Evolutionary conservation across 352 stramenopile genomes (phyloP).

Genomic region (Pythium sp.): DNA sequence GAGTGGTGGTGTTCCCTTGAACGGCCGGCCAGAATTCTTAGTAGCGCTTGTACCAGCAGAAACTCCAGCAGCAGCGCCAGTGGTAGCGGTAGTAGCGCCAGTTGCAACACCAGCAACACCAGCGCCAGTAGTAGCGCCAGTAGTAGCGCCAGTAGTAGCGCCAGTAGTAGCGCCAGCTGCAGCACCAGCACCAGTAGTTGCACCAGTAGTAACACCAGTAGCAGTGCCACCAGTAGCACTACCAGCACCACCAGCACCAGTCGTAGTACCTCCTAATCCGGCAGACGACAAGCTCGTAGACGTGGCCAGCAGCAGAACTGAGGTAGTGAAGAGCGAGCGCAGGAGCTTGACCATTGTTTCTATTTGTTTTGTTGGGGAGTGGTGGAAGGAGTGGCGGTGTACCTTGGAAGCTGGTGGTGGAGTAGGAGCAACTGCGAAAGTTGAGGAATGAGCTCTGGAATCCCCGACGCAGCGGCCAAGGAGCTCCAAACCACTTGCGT

Average conservation of each 20-base stretch:
- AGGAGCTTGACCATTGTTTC: slow-evolving; percentile 10
- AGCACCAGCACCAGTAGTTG: not conserved
- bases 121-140: not conserved
- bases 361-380: not conserved
- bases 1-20: slow-evolving; percentile 31
- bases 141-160: too few relatives aligned
- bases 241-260: not conserved
- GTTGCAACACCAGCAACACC: too few relatives aligned
- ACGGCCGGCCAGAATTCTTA: not conserved
- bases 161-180: not conserved
- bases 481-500: not conserved
- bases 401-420: slow-evolving; percentile 1
- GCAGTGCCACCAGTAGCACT: not conserved
- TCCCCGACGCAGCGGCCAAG: not conserved
- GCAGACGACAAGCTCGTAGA: not conserved
- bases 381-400: not conserved
- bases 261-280: not conserved
- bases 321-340: not conserved
- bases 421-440: slow-evolving; percentile 10
- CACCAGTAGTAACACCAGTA: not conserved
- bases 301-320: not conserved
- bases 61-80: not conserved
- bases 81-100: too few relatives aligned
- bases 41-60: not conserved
- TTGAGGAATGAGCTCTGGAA: slow-evolving; percentile 11